Base-by-base conservation (phyloP, 1,284 basidiomycete genomes). In the Puccinia coronata region DNA sequence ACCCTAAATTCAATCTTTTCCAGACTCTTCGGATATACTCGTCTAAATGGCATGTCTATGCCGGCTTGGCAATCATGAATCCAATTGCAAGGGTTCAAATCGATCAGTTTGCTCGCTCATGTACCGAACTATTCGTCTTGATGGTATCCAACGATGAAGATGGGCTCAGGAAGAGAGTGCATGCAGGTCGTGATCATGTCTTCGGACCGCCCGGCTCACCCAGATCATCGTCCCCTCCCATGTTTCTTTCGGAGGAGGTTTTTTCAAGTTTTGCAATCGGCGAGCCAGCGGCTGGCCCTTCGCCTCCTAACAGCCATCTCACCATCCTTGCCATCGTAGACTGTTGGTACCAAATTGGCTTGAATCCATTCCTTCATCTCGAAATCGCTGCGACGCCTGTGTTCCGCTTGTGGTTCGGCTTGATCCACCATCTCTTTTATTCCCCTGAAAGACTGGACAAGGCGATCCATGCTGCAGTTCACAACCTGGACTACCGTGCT, bases 21-120 rank as follows among this genome's bases (percentile, higher is more conserved):
- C n/a, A 80, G 78, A 70, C 93, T 82, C 90, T 96, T 20, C 94
- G 97, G 0, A 98, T 99, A 85, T 98, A 98, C 87, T 91, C 94
- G 63, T 96, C 96, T 86, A 93, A 95, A 84, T 99, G 96, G 96
- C 97, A 99, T 87, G 96, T 99, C 84, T 99, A 99, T 86, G 97
- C 97, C 36, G 97, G 96, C 2, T 90, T 99, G 18, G 96, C 97
- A 0, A 93, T 99, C 84, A 90, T 98, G 83, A 99, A 99, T 86
- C 96, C 97, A 0, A 91, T 90, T n/a, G 96, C 97, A 0, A 90
- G 91, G 75, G 87, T 89, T 1, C 96, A 98, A 86, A 98, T 99
- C 83, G 90, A 94, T 85, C 92, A 97, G 86, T 99, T 92, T 84
- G 92, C 95, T 1, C 90, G 90, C 82, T 93, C 92, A 84, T 91